A percentile compares a stretch with the other conserved stretches of the same genome.
These are phyloP conservation scores for Biscogniauxia marginata DNA, from an alignment of 2,329 filamentous ascomycete genomes.

Conservation along the genomic window DNA sequence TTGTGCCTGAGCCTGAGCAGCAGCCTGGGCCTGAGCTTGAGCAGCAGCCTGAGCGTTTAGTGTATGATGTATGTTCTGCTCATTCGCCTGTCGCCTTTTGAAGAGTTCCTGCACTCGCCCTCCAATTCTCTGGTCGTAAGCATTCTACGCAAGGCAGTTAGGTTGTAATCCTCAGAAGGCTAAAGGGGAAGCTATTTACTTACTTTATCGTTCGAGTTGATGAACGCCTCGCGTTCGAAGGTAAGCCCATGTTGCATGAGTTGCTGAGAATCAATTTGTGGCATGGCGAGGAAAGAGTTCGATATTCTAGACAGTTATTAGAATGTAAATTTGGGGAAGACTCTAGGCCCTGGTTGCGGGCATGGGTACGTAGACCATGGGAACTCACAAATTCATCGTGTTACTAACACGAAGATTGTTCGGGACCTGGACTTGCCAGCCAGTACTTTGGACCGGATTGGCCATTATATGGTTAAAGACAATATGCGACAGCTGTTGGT, in stretches of 20 bases:
- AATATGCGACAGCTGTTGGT: slow-evolving; percentile 39
- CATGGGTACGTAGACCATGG: not conserved
- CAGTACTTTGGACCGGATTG: slow-evolving; percentile 19
- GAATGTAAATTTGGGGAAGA: too few species aligned
- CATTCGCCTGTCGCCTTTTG: slow-evolving; percentile 50
- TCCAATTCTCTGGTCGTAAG: slow-evolving; percentile 49
- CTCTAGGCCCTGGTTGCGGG: not conserved
- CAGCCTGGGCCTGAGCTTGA: slow-evolving; percentile 40
- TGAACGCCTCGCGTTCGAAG: slow-evolving; percentile 49
- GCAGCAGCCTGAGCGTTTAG: slow-evolving; percentile 43
- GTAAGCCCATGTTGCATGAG: slow-evolving; percentile 42
- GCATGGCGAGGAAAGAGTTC: slow-evolving; percentile 49
- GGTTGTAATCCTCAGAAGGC: slow-evolving; percentile 1
- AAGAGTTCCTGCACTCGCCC: slow-evolving; percentile 49
- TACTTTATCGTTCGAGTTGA: slow-evolving; percentile 49
- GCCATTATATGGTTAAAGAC: slow-evolving; percentile 37
- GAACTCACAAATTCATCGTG: slow-evolving; percentile 37
- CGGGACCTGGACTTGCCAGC: slow-evolving; percentile 35
- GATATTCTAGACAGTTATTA: slow-evolving; percentile 42
- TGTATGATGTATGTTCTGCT: slow-evolving; percentile 48
- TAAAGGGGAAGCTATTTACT: slow-evolving; percentile 11
- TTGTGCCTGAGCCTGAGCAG: slow-evolving; percentile 40
- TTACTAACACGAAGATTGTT: slow-evolving; percentile 34
- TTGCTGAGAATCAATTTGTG: slow-evolving; percentile 39
- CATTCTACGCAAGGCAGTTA: slow-evolving; percentile 38